Base-by-base conservation (phyloP, 176 grass and related monocot genomes). In the Raddia guianensis region DNA sequence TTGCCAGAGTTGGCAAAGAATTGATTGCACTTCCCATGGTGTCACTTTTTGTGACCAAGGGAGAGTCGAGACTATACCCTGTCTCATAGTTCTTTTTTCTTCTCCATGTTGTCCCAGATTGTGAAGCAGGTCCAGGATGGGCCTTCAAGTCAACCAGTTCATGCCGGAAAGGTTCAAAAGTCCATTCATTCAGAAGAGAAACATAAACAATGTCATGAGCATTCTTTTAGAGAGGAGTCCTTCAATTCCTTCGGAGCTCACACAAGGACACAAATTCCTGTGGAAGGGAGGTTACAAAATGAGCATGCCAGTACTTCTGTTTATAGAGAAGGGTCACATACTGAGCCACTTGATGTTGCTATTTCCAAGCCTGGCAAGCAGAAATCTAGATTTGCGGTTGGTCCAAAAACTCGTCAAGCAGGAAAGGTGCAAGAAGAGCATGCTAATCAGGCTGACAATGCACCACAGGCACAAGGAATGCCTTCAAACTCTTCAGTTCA, bases 241-340 rank as follows among this genome's bases (percentile, higher is more conserved):
- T 88, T 84, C 56, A 80, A 55, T 70, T 70, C 71, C 64, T 85
- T 68, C 5, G 43, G 63, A 89, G 71, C 72, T 75, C 63, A 76
- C 27, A 59, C 42, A 66, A 53, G 71, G 42, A 64, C 48, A 76
- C 61, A 68, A 70, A 70, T 35, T 75, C 40, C 40, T 70, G 70
- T 34, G 12, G 70, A 16, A 55, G 47, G 63, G 43, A 75, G 54
- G 64, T 37, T 75, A 49, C 69, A 70, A 80, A 84, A 70, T 34
- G 55, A 80, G 51, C 48, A 16, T 84, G 7, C 16, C 68, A 46
- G 48, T 67, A 44, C 59, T 80, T 84, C 68, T 60, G 40, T 66
- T 32, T 62, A 80, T 20, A 68, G 81, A 66, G 80, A 79, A 19
- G 74, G 79, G 68, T 78, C 61, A 5, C 52, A 52, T 60, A 53